Evolutionary conservation across 1,139 yeast species (phyloP).

Genomic region (Kodamaea fungicola): DNA sequence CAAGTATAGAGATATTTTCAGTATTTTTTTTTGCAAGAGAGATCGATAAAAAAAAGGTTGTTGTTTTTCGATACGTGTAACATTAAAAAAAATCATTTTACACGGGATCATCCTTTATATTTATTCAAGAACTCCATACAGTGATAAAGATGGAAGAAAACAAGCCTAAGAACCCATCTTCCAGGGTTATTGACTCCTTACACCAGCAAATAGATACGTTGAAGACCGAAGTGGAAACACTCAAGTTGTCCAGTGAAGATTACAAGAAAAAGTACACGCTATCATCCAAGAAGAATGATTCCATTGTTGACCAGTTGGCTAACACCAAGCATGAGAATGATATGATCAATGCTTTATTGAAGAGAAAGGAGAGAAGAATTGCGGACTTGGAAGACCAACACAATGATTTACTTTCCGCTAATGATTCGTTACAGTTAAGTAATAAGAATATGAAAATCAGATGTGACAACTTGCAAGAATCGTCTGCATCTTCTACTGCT

Average conservation of each 20-base stretch:
- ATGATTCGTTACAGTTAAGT: constrained; percentile 45
- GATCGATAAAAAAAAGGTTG: neutral
- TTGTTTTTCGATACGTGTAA: neutral
- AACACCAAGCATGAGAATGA: constrained; percentile 71
- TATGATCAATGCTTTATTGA: constrained; percentile 58
- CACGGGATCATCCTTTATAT: neutral
- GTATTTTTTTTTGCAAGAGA: neutral
- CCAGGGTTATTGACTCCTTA: constrained; percentile 56
- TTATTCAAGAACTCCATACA: neutral
- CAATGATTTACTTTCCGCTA: constrained; percentile 40
- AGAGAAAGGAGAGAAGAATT: constrained; percentile 62
- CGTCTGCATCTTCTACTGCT: constrained; percentile 43
- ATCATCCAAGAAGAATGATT: constrained; percentile 51
- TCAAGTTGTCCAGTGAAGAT: constrained; percentile 36
- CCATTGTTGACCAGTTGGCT: constrained; percentile 62
- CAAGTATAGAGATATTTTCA: neutral
- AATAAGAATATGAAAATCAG: constrained; percentile 48
- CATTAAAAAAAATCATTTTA: neutral
- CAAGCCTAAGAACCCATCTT: constrained; percentile 27
- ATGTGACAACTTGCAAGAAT: constrained; percentile 46
- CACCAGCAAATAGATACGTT: constrained; percentile 52
- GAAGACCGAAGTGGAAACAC: constrained; percentile 47
- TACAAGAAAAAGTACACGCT: constrained; percentile 48
- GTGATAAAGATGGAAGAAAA: constrained; percentile 9
- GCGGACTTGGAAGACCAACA: constrained; percentile 57